These are phyloP conservation scores for Picochlorum sp. DNA, from an alignment of 139 green algal species.

Conservation along the genomic window DNA sequence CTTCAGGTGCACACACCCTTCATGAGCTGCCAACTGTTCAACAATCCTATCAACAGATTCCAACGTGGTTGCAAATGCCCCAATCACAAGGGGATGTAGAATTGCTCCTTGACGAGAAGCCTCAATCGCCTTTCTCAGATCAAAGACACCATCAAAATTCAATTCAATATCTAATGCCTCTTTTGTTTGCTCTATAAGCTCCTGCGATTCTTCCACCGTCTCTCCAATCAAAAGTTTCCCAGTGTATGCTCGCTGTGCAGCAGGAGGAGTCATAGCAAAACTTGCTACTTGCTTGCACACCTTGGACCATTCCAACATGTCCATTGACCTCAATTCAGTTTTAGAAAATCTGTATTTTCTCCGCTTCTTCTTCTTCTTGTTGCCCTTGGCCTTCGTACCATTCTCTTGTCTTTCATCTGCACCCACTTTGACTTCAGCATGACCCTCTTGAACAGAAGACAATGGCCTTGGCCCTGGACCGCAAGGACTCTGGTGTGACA, in stretches of 20 bases:
- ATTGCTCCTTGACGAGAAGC: slow-evolving; percentile 24
- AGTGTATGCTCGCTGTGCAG: slow-evolving; percentile 30
- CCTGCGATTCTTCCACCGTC: slow-evolving; percentile 41
- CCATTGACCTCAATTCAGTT: slow-evolving; percentile 38
- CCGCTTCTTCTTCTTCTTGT: background rate
- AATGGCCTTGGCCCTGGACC: too few relatives aligned
- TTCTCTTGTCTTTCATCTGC: background rate
- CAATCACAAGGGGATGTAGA: slow-evolving; percentile 55
- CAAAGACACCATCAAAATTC: slow-evolving; percentile 35
- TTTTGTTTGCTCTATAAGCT: slow-evolving; percentile 60
- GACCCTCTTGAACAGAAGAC: too few relatives aligned
- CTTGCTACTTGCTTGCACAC: slow-evolving; percentile 66
- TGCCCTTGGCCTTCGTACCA: background rate
- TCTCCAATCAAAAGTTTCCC: slow-evolving; percentile 35
- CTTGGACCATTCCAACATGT: slow-evolving; percentile 56
- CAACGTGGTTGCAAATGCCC: slow-evolving; percentile 56
- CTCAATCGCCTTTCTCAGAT: slow-evolving; percentile 49
- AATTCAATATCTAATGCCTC: slow-evolving; percentile 33
- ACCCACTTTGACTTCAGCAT: too few relatives aligned
- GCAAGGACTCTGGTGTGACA: too few relatives aligned
- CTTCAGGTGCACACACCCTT: background rate
- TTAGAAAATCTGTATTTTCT: background rate
- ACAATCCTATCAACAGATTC: slow-evolving; percentile 3
- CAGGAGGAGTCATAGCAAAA: slow-evolving; percentile 59
- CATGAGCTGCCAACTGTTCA: background rate